These are phyloP conservation scores for Quambalaria eucalypti DNA, from an alignment of 1,284 basidiomycete species.

Conservation along the genomic window DNA sequence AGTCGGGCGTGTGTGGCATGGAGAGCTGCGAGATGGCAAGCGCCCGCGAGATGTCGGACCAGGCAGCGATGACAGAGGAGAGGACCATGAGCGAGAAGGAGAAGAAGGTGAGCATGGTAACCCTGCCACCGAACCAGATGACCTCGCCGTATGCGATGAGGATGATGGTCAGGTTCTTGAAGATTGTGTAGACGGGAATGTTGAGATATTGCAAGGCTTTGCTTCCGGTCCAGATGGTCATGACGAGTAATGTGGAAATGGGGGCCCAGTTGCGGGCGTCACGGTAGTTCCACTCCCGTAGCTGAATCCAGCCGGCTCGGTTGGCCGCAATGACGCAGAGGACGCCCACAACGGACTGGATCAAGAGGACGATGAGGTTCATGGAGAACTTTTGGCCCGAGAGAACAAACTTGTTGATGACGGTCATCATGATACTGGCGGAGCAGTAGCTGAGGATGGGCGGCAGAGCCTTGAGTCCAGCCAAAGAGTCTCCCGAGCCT, in stretches of 20 bases:
- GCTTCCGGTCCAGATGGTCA: conserved; percentile 94
- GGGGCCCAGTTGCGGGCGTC: conserved; percentile 92
- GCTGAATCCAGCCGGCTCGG: conserved; percentile 71
- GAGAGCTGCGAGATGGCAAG: conserved; percentile 44
- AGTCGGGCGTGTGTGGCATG: conserved; percentile 37
- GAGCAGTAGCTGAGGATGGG: conserved; percentile 83
- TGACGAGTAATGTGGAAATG: conserved; percentile 81
- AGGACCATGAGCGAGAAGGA: conserved; percentile 92
- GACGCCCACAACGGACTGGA: conserved; percentile 71
- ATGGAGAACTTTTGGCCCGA: conserved; percentile 89
- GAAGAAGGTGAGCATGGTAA: conserved; percentile 76
- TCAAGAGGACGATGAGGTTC: conserved; percentile 87
- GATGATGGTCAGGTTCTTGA: conserved; percentile 98
- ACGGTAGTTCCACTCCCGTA: conserved; percentile 71
- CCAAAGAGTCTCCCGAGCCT: background rate
- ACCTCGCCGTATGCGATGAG: conserved; percentile 97
- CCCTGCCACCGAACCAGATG: conserved; percentile 84
- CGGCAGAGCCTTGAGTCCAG: conserved; percentile 52
- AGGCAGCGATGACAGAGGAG: conserved; percentile 92
- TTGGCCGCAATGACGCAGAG: conserved; percentile 67
- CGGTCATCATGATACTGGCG: conserved; percentile 93
- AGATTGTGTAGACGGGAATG: conserved; percentile 61
- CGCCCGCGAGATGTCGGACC: conserved; percentile 66
- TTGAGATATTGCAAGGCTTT: conserved; percentile 63
- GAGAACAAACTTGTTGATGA: conserved; percentile 94